phyloP scores from a whole-genome alignment of 2,329 filamentous ascomycete genomes.

The Erysiphe pulchra region DNA sequence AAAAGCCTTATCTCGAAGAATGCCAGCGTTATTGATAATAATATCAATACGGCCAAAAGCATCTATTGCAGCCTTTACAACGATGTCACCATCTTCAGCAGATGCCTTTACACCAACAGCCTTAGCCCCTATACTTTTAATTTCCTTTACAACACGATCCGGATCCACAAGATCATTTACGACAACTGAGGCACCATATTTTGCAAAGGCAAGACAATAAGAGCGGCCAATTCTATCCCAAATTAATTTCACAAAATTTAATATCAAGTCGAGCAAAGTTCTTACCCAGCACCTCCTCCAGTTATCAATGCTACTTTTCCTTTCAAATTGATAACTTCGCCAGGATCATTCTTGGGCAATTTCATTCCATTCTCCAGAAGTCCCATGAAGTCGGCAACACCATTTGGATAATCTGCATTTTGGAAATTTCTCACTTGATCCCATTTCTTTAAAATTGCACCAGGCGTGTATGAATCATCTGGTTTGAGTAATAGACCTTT shows the following conservation, averaged over 20 bases:
- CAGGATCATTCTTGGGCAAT: constrained; percentile 43
- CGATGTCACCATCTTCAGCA: constrained; percentile 71
- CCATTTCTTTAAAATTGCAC: constrained; percentile 77
- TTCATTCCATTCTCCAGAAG: constrained; percentile 67
- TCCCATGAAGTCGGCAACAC: constrained; percentile 67
- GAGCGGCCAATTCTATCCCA: constrained; percentile 52
- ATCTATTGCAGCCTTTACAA: constrained; percentile 84
- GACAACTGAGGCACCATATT: constrained; percentile 60
- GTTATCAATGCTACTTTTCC: constrained; percentile 73
- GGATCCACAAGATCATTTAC: constrained; percentile 93
- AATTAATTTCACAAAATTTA: background rate
- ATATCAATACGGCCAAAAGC: constrained; percentile 85
- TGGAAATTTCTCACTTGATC: constrained; percentile 69
- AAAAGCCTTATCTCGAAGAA: constrained; percentile 93
- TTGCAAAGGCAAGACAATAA: constrained; percentile 71
- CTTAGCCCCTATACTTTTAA: constrained; percentile 68
- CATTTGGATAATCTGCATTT: constrained; percentile 54
- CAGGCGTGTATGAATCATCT: constrained; percentile 67
- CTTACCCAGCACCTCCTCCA: constrained; percentile 55
- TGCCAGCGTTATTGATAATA: constrained; percentile 92
- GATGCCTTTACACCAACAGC: constrained; percentile 84
- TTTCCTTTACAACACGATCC: constrained; percentile 74
- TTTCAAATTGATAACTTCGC: constrained; percentile 53
- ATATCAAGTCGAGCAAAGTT: constrained; percentile 2
- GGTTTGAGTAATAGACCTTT: constrained; percentile 73